These are phyloP conservation scores for Paraphoma chrysanthemicola DNA, from an alignment of 2,329 filamentous ascomycete genomes.

Conservation along the genomic window DNA sequence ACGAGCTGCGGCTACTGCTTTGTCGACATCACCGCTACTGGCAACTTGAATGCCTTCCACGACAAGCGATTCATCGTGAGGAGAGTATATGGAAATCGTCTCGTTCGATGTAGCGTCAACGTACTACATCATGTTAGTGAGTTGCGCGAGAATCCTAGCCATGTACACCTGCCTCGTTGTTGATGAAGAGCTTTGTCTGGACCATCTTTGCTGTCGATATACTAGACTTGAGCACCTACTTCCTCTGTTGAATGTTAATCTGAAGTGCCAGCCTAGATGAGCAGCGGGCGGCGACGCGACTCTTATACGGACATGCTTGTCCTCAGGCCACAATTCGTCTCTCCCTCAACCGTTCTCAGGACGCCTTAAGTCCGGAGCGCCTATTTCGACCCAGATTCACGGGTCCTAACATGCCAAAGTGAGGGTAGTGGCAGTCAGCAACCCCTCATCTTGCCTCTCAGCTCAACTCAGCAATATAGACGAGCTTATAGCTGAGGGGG, in stretches of 20 bases:
- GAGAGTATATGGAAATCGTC: constrained; percentile 30
- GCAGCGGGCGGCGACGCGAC: too few relatives aligned
- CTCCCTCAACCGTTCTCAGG: too few relatives aligned
- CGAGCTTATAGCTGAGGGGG: not conserved
- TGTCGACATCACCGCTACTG: constrained; percentile 31
- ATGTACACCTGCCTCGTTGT: constrained; percentile 28
- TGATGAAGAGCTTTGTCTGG: constrained; percentile 32
- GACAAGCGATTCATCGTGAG: constrained; percentile 31
- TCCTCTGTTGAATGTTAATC: too few relatives aligned
- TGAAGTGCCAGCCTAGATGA: too few relatives aligned
- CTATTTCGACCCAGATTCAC: not conserved
- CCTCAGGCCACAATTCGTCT: too few relatives aligned
- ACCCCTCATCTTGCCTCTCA: constrained; percentile 1
- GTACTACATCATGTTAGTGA: constrained; percentile 16
- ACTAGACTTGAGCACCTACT: too few relatives aligned
- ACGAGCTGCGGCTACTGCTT: constrained; percentile 31
- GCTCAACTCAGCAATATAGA: too few relatives aligned
- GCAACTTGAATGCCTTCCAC: constrained; percentile 30
- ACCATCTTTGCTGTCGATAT: constrained; percentile 15
- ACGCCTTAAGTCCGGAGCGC: not conserved
- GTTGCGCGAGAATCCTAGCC: too few relatives aligned
- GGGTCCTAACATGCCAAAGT: not conserved
- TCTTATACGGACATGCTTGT: too few relatives aligned
- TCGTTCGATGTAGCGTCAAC: constrained; percentile 29
- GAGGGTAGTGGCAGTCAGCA: not conserved